Evolutionary conservation across 768 basidiomycete species (phyloP).

Genomic region (Lentinula raphanica): DNA sequence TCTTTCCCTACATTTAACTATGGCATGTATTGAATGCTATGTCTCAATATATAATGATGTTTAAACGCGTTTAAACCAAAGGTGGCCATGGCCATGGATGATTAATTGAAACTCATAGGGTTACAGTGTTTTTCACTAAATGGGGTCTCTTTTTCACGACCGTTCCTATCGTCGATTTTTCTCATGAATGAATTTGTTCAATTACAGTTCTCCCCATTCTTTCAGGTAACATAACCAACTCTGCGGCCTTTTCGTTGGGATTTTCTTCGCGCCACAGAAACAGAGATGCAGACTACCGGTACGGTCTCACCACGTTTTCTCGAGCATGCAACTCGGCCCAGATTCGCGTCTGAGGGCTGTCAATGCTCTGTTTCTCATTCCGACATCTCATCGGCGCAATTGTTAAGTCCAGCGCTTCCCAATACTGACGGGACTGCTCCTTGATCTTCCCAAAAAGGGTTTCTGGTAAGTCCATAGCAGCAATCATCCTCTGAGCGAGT

Average conservation of each 20-base stretch:
- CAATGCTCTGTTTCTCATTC: not conserved
- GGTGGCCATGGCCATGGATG: too few species aligned
- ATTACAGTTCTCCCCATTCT: not conserved
- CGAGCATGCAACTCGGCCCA: not conserved
- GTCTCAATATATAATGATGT: too few species aligned
- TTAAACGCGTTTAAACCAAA: too few species aligned
- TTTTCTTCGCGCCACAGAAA: not conserved
- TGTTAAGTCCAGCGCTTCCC: not conserved
- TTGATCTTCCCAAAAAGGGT: not conserved
- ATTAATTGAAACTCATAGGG: too few species aligned
- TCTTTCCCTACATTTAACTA: too few species aligned
- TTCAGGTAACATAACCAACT: not conserved
- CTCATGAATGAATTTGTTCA: not conserved
- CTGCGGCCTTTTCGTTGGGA: not conserved
- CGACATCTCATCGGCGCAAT: not conserved
- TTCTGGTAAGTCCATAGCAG: too few species aligned
- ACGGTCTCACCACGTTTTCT: not conserved
- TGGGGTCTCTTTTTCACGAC: not conserved
- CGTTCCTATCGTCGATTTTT: slow-evolving; percentile 4
- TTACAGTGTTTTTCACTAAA: not conserved
- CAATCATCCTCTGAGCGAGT: not conserved
- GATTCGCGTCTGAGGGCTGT: not conserved
- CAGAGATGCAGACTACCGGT: not conserved
- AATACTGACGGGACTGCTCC: not conserved
- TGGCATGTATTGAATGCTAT: too few species aligned